Conservation (phyloP, 768 basidiomycete species). For the Calocybe gangraenosa region DNA sequence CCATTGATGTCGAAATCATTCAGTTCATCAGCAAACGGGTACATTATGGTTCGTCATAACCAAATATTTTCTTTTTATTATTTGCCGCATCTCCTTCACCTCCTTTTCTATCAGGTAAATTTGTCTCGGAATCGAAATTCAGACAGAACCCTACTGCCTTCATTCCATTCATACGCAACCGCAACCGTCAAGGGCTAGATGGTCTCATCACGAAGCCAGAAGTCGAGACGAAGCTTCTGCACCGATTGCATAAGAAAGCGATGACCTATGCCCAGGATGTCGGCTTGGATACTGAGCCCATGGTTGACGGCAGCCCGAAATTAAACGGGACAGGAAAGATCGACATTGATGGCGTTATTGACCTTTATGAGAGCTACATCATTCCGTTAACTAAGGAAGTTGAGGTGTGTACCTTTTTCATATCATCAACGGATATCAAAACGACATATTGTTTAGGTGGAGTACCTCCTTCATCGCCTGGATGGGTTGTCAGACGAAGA, state of each 20-base stretch:
- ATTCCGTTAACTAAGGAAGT: slow-evolving; percentile 98
- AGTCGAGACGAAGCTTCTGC: slow-evolving; percentile 82
- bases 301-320: slow-evolving; percentile 45
- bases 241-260: slow-evolving; percentile 83
- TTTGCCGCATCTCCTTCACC: neutral
- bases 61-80: too few relatives aligned
- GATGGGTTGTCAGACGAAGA: slow-evolving; percentile 82
- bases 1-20: slow-evolving; percentile 93
- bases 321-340: slow-evolving; percentile 68
- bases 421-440: neutral
- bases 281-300: slow-evolving; percentile 52
- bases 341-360: slow-evolving; percentile 89
- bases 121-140: slow-evolving; percentile 98
- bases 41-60: slow-evolving; percentile 74
- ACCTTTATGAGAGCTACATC: slow-evolving; percentile 91
- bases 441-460: slow-evolving; percentile 55
- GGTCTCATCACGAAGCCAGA: slow-evolving; percentile 95
- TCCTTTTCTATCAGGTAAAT: slow-evolving; percentile 74
- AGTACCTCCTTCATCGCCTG: slow-evolving; percentile 88
- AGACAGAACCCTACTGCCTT: slow-evolving; percentile 79
- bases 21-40: slow-evolving; percentile 98
- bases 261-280: slow-evolving; percentile 80
- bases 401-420: slow-evolving; percentile 59
- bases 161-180: slow-evolving; percentile 84
- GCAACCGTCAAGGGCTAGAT: slow-evolving; percentile 75